These are phyloP conservation scores for Fusarium kyushuense DNA, from an alignment of 2,329 filamentous ascomycete species.

Conservation along the genomic window DNA sequence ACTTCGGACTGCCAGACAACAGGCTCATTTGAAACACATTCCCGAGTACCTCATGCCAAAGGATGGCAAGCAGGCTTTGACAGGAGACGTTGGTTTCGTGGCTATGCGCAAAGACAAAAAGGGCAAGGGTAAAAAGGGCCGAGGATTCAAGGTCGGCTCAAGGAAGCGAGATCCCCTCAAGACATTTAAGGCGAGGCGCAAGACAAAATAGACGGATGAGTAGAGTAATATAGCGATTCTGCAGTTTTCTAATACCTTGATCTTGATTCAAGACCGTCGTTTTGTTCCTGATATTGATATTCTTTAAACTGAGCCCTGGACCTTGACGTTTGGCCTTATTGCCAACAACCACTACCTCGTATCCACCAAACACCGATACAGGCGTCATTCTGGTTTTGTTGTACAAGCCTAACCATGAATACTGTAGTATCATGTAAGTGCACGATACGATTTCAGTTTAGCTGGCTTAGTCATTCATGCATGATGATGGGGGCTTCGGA, in stretches of 20 bases:
- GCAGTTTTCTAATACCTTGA: slow-evolving; percentile 38
- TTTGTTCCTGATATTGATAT: neutral
- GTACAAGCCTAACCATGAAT: neutral
- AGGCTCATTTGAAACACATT: slow-evolving; percentile 92
- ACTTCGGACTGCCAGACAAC: slow-evolving; percentile 82
- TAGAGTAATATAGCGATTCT: slow-evolving; percentile 32
- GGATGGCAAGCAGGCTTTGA: slow-evolving; percentile 77
- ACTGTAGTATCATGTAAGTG: neutral
- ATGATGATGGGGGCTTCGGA: slow-evolving; percentile 16
- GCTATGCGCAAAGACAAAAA: slow-evolving; percentile 71
- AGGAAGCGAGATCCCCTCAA: slow-evolving; percentile 87
- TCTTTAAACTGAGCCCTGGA: neutral
- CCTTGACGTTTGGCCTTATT: neutral
- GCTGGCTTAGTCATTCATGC: slow-evolving; percentile 40
- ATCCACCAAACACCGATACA: neutral
- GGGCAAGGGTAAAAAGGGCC: slow-evolving; percentile 61
- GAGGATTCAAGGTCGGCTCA: slow-evolving; percentile 62
- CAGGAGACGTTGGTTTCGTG: slow-evolving; percentile 80
- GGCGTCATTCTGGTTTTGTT: neutral
- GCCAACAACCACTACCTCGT: too few relatives aligned
- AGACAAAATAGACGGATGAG: slow-evolving; percentile 51
- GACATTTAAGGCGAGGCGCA: slow-evolving; percentile 79
- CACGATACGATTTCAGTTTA: neutral
- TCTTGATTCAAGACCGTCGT: slow-evolving; percentile 14
- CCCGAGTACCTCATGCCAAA: slow-evolving; percentile 91